Base-by-base conservation (phyloP, 2,329 filamentous ascomycete species). In the Thielaviopsis populi region DNA sequence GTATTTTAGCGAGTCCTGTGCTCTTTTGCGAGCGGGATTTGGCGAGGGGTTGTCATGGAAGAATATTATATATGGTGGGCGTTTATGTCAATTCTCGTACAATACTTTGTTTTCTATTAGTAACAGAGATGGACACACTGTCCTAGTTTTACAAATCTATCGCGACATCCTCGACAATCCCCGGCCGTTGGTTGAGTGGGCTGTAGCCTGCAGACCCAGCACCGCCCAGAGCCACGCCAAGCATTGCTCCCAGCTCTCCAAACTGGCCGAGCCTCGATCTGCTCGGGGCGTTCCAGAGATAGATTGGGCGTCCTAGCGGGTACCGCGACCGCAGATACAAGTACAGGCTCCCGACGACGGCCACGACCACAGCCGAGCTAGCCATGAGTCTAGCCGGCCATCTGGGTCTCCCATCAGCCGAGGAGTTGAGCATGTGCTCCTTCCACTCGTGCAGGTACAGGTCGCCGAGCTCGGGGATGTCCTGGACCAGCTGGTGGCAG, bases 1-100 rank as follows among this genome's bases (percentile, higher is more conserved):
- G 85, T 96, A 27, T 96, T 91, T 76, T 96, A 82, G 15, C 7
- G n/a, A 19, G 7, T 37, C n/a, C 19, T 48, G 17, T 56, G 30
- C 33, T 37, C 15, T 43, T 43, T 43, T 62, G 10, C 48, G 19
- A 27, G 46, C 22, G 19, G 5, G 33, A 4, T 37, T 37, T 8
- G 8, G 33, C 33, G 33, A n/a, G 33, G 30, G 30, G 30, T 7
- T 33, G 7, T 33, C 30, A 33, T 33, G 30, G 30, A 7, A 33
- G 30, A 33, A 33, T 3, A 33, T 33, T 30, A 30, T 60, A 10
- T 41, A 24, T 60, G 22, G 10, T 24, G 40, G 46, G 19, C 46
- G 46, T 50, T 27, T n/a, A 15, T 50, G 24, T 33, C 53, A 56
- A 56, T n/a, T n/a, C 15, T 19, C 30, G n/a, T 33, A 33, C 24